Conservation (phyloP, 2,329 filamentous ascomycete genomes). For the Penicillium aurantiogriseum region DNA sequence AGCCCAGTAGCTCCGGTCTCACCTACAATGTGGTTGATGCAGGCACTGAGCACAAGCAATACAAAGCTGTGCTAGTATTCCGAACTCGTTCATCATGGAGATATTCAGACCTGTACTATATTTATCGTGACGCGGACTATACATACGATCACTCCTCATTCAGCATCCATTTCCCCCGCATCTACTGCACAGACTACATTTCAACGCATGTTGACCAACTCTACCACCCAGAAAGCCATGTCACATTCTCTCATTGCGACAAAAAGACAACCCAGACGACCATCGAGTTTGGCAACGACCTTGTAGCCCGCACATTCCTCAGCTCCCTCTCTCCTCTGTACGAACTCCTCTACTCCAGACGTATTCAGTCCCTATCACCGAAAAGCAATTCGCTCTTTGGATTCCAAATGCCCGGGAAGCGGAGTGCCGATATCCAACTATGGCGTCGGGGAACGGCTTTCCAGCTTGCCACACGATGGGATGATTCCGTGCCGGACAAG, state of each 20-base stretch:
- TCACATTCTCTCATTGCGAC: conserved; percentile 32
- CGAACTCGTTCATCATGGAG: conserved; percentile 25
- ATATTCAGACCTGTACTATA: conserved; percentile 29
- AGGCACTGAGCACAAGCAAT: conserved; percentile 29
- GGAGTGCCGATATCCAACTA: conserved; percentile 29
- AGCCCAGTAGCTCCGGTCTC: conserved; percentile 23
- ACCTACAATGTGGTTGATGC: conserved; percentile 32
- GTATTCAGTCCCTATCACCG: conserved; percentile 26
- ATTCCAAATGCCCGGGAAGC: conserved; percentile 27
- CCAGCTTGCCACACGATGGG: conserved; percentile 31
- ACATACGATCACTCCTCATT: conserved; percentile 23
- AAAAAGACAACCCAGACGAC: conserved; percentile 20
- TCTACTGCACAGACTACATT: conserved; percentile 31
- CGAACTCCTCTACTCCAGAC: conserved; percentile 30
- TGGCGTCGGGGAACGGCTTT: conserved; percentile 28
- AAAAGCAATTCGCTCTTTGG: conserved; percentile 26
- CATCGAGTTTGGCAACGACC: conserved; percentile 25
- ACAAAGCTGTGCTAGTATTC: conserved; percentile 29
- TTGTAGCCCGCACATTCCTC: conserved; percentile 24
- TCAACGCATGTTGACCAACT: conserved; percentile 33
- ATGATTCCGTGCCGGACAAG: conserved; percentile 26
- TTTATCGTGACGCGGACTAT: conserved; percentile 32
- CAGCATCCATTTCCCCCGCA: conserved; percentile 28
- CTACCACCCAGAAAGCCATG: conserved; percentile 24
- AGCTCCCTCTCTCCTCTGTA: conserved; percentile 28